phyloP scores from a whole-genome alignment of 768 basidiomycete species.

The Paxillus ammoniavirescens region DNA sequence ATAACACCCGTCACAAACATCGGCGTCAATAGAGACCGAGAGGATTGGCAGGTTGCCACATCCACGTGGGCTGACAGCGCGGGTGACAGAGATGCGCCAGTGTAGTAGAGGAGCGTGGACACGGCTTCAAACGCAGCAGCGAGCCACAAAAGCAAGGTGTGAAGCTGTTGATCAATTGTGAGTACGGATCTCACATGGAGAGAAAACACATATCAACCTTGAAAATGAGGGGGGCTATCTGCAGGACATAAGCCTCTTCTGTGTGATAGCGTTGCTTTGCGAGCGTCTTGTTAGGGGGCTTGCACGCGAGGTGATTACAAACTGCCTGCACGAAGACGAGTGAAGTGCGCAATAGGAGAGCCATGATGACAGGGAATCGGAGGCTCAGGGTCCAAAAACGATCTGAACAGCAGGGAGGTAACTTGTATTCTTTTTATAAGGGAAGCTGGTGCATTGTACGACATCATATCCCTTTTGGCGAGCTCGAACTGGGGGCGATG shows the following conservation, averaged over 20 bases:
- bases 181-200: not conserved
- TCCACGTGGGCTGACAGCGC: constrained; percentile 32
- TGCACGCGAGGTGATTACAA: constrained; percentile 50
- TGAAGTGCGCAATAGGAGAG: constrained; percentile 40
- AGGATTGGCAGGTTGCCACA: constrained; percentile 31
- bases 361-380: constrained; percentile 35
- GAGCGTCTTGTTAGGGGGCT: constrained; percentile 56
- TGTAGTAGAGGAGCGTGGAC: constrained; percentile 34
- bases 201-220: constrained; percentile 35
- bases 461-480: not conserved
- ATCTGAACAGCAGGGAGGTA: not conserved
- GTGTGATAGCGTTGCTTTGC: constrained; percentile 52
- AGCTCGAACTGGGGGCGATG: not conserved
- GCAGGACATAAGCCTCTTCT: constrained; percentile 48
- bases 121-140: constrained; percentile 51
- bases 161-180: constrained; percentile 35
- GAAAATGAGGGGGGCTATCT: constrained; percentile 56
- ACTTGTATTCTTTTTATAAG: constrained; percentile 17
- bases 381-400: not conserved
- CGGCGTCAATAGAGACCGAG: constrained; percentile 35
- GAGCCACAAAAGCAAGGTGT: constrained; percentile 48
- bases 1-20: constrained; percentile 46
- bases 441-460: not conserved
- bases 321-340: constrained; percentile 50
- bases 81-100: constrained; percentile 32